phyloP scores from a whole-genome alignment of 1,284 basidiomycete genomes.

The Ustilago esculenta region DNA sequence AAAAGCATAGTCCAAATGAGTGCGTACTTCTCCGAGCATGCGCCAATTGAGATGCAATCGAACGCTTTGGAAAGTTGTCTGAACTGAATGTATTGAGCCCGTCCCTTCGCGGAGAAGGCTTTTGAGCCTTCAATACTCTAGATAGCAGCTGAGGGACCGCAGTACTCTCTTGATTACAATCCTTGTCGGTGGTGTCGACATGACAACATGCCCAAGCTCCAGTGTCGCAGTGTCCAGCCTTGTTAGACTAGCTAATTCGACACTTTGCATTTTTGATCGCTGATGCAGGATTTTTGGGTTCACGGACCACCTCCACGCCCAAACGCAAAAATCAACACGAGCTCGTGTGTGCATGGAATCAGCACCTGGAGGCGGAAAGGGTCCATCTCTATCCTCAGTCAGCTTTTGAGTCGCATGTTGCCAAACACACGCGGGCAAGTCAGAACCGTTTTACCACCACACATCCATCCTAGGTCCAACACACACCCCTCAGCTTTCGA shows the following conservation, averaged over 20 bases:
- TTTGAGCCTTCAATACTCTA: too few species aligned
- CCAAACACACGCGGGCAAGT: background rate
- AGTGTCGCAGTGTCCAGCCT: too few species aligned
- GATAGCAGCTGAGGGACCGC: too few species aligned
- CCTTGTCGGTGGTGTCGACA: slow-evolving; percentile 11
- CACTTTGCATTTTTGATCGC: background rate
- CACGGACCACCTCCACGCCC: slow-evolving; percentile 34
- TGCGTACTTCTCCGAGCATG: too few species aligned
- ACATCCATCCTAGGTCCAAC: slow-evolving; percentile 1
- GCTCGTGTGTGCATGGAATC: background rate
- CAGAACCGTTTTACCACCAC: background rate
- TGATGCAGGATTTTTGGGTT: background rate
- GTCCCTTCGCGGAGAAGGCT: too few species aligned
- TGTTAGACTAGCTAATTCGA: slow-evolving; percentile 2
- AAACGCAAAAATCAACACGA: slow-evolving; percentile 4
- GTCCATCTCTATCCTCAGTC: too few species aligned
- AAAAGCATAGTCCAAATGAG: too few species aligned
- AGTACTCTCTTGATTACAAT: too few species aligned
- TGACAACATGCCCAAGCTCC: too few species aligned
- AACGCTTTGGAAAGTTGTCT: slow-evolving; percentile 5
- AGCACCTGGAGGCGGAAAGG: slow-evolving; percentile 7
- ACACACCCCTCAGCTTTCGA: too few species aligned
- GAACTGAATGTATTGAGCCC: too few species aligned
- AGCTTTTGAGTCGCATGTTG: slow-evolving; percentile 16
- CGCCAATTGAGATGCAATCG: background rate